Conservation (phyloP, 768 basidiomycete species). For the Russula dissimulans region DNA sequence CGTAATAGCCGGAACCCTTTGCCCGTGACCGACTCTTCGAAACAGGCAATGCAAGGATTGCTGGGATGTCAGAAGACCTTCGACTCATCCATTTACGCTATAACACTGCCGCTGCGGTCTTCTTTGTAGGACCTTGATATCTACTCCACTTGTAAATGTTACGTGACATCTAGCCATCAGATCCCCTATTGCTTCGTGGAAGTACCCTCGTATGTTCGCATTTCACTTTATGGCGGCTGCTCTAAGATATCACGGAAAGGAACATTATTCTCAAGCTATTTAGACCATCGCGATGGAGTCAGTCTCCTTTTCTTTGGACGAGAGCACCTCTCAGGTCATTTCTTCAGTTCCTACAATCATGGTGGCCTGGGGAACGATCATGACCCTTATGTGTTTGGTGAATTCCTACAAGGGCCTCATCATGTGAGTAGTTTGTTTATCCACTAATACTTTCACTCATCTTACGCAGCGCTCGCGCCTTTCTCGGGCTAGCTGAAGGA, state of each 20-base stretch:
- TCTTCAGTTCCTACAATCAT: slow-evolving; percentile 32
- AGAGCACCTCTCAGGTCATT: slow-evolving; percentile 6
- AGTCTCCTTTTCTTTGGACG: neutral
- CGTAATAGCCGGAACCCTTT: neutral
- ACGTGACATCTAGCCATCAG: slow-evolving; percentile 15
- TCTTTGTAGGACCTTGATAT: slow-evolving; percentile 25
- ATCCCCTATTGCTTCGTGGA: slow-evolving; percentile 32
- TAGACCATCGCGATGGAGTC: slow-evolving; percentile 31
- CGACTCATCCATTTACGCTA: slow-evolving; percentile 29
- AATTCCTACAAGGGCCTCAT: slow-evolving; percentile 26
- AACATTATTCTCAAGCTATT: slow-evolving; percentile 32
- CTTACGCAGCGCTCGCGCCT: slow-evolving; percentile 28
- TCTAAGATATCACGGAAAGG: slow-evolving; percentile 17
- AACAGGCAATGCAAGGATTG: slow-evolving; percentile 28
- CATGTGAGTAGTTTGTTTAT: slow-evolving; percentile 23
- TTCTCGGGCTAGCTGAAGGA: slow-evolving; percentile 41
- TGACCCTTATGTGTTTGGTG: slow-evolving; percentile 33
- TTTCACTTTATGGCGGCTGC: neutral
- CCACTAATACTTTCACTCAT: neutral
- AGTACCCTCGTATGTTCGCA: slow-evolving; percentile 29
- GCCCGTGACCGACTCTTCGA: neutral
- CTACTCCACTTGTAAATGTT: neutral
- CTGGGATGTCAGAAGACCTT: slow-evolving; percentile 35
- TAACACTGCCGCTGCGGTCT: slow-evolving; percentile 32
- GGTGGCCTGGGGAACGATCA: slow-evolving; percentile 33